Percentiles rank a stretch among this genome's conserved stretches.
phyloP scores from a whole-genome alignment of 495 filamentous ascomycete species.

The Aspergillus cristatus region DNA sequence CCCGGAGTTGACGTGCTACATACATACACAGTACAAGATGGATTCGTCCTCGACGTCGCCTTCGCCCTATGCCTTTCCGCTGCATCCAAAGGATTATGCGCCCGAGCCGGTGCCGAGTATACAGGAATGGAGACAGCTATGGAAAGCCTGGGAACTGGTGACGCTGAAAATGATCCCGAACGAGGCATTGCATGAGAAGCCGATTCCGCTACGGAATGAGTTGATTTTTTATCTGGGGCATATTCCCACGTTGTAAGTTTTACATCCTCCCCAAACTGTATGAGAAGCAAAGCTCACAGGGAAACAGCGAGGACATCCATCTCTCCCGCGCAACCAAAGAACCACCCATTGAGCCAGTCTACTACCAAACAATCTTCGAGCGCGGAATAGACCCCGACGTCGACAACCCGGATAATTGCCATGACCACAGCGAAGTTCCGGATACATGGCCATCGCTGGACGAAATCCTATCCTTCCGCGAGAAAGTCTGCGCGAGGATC shows the following conservation, averaged over 20 bases:
- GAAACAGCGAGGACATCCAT: constrained; percentile 50
- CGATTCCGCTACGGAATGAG: constrained; percentile 79
- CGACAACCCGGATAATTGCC: constrained; percentile 68
- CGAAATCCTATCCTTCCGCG: constrained; percentile 58
- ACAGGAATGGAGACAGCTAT: constrained; percentile 59
- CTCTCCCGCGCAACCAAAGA: constrained; percentile 54
- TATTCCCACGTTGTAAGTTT: constrained; percentile 63
- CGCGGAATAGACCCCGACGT: constrained; percentile 82
- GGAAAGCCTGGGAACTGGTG: constrained; percentile 66
- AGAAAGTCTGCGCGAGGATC: constrained; percentile 49
- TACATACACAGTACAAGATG: too few relatives aligned
- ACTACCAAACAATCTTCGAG: constrained; percentile 64
- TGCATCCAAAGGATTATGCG: constrained; percentile 55
- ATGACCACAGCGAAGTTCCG: constrained; percentile 69
- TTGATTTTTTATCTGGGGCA: constrained; percentile 87
- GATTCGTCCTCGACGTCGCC: background rate
- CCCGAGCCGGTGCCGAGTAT: constrained; percentile 51
- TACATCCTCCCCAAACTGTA: too few relatives aligned
- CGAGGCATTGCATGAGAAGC: constrained; percentile 61
- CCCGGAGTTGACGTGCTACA: too few relatives aligned
- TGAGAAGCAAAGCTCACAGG: background rate
- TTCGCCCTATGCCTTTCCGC: constrained; percentile 31
- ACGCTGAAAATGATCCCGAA: constrained; percentile 65
- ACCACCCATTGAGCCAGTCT: constrained; percentile 47
- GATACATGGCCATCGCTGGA: constrained; percentile 62